A percentile compares a stretch with the other conserved stretches of the same genome.
Evolutionary conservation across 257 asterid species (phyloP).

Genomic region (Solanum chiquidenum): DNA sequence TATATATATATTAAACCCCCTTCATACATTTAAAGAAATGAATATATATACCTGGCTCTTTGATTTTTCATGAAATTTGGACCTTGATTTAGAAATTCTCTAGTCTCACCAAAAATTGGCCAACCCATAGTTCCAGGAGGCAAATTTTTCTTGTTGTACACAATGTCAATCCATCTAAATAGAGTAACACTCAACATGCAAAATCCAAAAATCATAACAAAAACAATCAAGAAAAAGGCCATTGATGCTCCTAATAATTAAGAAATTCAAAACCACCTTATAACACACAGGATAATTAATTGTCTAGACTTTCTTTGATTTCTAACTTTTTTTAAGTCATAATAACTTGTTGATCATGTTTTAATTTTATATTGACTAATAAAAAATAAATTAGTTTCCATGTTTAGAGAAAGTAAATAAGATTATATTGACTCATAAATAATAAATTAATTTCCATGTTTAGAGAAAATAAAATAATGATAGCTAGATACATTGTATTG

Average conservation of each 20-base stretch:
- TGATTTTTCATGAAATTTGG: slow-evolving; percentile 55
- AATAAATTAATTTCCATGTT: neutral
- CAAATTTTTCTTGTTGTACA: slow-evolving; percentile 31
- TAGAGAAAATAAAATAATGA: neutral
- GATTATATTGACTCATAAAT: neutral
- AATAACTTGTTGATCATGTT: neutral
- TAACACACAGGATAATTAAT: neutral
- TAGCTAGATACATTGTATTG: neutral
- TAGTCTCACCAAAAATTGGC: slow-evolving; percentile 74
- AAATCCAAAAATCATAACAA: slow-evolving; percentile 1
- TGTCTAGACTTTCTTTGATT: neutral
- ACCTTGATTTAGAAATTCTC: slow-evolving; percentile 44
- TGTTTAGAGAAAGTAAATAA: slow-evolving; percentile 10
- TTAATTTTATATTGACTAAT: neutral
- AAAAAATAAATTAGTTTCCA: slow-evolving; percentile 21
- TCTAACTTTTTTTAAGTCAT: neutral
- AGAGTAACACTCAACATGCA: slow-evolving; percentile 4
- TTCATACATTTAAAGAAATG: neutral
- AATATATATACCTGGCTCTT: slow-evolving; percentile 31
- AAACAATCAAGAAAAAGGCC: slow-evolving; percentile 27
- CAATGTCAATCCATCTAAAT: slow-evolving; percentile 49
- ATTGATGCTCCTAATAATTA: slow-evolving; percentile 17
- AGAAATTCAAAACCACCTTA: neutral
- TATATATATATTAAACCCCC: neutral
- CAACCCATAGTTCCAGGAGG: slow-evolving; percentile 87